A percentile compares a stretch with the other conserved stretches of the same genome.
Conservation (phyloP, 768 basidiomycete genomes). For the Strobilomyces confusus region DNA sequence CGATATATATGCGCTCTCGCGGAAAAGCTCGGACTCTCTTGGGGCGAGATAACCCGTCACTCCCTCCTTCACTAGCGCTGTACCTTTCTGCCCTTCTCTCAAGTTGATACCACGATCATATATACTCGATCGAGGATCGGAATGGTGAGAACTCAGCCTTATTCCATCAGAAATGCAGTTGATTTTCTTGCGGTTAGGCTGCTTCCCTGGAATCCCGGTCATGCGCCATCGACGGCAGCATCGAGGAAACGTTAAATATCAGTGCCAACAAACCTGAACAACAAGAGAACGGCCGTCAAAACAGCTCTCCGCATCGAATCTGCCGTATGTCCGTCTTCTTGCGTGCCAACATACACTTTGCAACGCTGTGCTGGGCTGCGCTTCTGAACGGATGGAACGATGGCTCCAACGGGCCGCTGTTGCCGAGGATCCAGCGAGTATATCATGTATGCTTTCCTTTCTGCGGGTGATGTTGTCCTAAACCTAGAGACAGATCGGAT, state of each 20-base stretch:
- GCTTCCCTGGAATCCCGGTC: background rate
- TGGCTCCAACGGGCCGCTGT: constrained; percentile 4
- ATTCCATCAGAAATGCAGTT: too few relatives aligned
- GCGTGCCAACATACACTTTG: constrained; percentile 6
- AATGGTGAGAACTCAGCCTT: background rate
- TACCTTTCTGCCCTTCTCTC: too few relatives aligned
- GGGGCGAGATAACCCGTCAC: too few relatives aligned
- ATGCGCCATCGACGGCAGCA: background rate
- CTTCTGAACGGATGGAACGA: constrained; percentile 9
- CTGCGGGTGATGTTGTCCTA: background rate
- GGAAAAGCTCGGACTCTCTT: too few relatives aligned
- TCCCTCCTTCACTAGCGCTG: too few relatives aligned
- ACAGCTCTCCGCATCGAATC: background rate
- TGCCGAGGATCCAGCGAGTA: constrained; percentile 7
- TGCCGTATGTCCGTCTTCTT: background rate
- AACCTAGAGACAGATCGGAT: constrained; percentile 36
- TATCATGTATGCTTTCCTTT: constrained; percentile 3
- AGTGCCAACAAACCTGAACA: background rate
- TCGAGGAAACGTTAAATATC: background rate
- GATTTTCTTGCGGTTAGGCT: background rate
- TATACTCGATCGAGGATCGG: background rate
- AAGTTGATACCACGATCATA: background rate
- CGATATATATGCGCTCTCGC: too few relatives aligned
- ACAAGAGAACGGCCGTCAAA: background rate
- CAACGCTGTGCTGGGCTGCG: constrained; percentile 5